phyloP scores from a whole-genome alignment of 2,329 filamentous ascomycete species.

The Trichoderma afroharzianum region DNA sequence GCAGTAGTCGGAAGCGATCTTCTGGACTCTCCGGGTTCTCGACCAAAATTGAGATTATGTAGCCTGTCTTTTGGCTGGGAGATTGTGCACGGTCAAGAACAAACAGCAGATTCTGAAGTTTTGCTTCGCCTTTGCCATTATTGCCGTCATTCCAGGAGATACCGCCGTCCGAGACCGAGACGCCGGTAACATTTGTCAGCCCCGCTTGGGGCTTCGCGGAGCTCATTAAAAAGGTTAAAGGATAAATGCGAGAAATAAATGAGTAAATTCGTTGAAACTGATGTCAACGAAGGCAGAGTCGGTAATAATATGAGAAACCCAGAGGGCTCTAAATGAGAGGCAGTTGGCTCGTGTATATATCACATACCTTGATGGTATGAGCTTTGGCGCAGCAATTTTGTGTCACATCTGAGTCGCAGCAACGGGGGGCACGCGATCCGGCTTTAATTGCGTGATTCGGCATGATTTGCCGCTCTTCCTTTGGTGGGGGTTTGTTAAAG shows the following conservation, averaged over 20 bases:
- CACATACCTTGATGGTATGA: not conserved
- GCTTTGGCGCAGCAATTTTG: not conserved
- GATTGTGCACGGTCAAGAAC: conserved; percentile 19
- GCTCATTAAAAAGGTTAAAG: not conserved
- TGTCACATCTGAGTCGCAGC: not conserved
- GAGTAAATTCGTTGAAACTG: not conserved
- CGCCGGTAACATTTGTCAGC: conserved; percentile 19
- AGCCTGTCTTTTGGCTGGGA: not conserved
- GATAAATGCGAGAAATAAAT: too few relatives aligned
- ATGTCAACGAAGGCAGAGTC: too few relatives aligned
- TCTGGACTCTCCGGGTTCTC: conserved; percentile 30
- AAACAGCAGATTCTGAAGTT: conserved; percentile 30
- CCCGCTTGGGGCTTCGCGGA: not conserved
- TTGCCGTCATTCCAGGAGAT: conserved; percentile 28
- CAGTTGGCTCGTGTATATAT: not conserved
- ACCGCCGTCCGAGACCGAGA: conserved; percentile 24
- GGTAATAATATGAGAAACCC: not conserved
- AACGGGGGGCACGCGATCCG: conserved; percentile 9
- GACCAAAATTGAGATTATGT: conserved; percentile 37
- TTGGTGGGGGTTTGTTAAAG: not conserved
- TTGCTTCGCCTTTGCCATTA: conserved; percentile 17
- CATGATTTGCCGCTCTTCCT: conserved; percentile 13
- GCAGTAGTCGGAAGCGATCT: conserved; percentile 28
- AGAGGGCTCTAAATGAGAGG: not conserved
- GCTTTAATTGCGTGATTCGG: conserved; percentile 15